Percentiles rank a stretch among this genome's conserved stretches.
Evolutionary conservation across 371 early-diverging fungal genomes (phyloP).

Genomic region (Actinomortierella ambigua): DNA sequence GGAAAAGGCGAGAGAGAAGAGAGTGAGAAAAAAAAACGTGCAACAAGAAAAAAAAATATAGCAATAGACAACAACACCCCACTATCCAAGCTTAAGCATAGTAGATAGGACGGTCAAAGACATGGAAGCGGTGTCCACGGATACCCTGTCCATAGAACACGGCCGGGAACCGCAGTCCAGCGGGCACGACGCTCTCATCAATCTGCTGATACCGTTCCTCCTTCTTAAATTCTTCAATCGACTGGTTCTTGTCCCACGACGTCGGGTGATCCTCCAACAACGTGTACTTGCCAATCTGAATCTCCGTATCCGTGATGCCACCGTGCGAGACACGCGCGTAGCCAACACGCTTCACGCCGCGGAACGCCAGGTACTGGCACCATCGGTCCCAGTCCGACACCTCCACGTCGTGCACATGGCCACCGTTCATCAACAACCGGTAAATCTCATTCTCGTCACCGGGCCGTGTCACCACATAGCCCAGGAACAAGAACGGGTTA

Average conservation of each 20-base stretch:
- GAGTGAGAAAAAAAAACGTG: no score
- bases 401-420: slow-evolving; percentile 79
- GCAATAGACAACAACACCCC: no score
- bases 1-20: no score
- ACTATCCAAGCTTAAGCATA: slow-evolving; percentile 30
- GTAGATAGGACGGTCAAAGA: slow-evolving; percentile 80
- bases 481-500: slow-evolving; percentile 82
- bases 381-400: slow-evolving; percentile 80
- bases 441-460: slow-evolving; percentile 61
- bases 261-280: slow-evolving; percentile 57
- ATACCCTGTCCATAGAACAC: slow-evolving; percentile 73
- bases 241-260: slow-evolving; percentile 28
- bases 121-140: slow-evolving; percentile 80
- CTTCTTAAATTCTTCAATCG: slow-evolving; percentile 46
- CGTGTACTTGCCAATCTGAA: slow-evolving; percentile 83
- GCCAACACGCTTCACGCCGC: slow-evolving; percentile 74
- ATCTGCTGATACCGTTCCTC: slow-evolving; percentile 63
- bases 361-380: slow-evolving; percentile 86
- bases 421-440: slow-evolving; percentile 66
- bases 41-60: no score
- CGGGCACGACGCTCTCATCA: slow-evolving; percentile 56
- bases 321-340: slow-evolving; percentile 84
- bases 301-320: slow-evolving; percentile 85
- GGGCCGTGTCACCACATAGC: slow-evolving; percentile 85
- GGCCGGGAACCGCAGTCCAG: slow-evolving; percentile 67